Base-by-base conservation (phyloP, 768 basidiomycete genomes). In the Basidioascus undulatus region DNA sequence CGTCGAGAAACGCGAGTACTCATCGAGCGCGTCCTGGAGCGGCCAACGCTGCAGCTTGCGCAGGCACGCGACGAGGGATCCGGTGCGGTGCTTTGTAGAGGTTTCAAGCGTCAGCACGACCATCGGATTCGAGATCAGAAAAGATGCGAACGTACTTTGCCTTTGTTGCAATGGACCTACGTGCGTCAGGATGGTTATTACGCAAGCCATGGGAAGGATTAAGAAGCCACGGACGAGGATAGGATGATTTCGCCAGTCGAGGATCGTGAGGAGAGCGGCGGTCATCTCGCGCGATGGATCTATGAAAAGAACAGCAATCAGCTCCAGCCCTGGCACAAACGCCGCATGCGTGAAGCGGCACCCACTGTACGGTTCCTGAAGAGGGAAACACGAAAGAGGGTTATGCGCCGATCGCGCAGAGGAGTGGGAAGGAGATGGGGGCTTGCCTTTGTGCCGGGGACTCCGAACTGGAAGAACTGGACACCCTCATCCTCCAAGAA, bases 91-190 rank as follows among this genome's bases (percentile, higher is more conserved):
- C 57, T 60, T 39, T 8, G 15, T 2, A 36, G 24, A 32, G 23
- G 15, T n/a, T n/a, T 30, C 5, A 6, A 6, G 15, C 10, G 7
- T 7, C 10, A 19, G 16, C 13, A 11, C 8, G 21, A 38, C 1
- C 41, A 44, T n/a, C n/a, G n/a, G n/a, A n/a, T n/a, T n/a, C n/a
- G n/a, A n/a, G n/a, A n/a, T n/a, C 15, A 38, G 32, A 4, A 24
- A 23, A 32, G 30, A 18, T 1, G 41, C 34, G 19, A 25, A 43
- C 57, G 32, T 33, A 60, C 60, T 49, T 61, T 62, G 40, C 61
- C 61, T 49, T 61, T 61, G 49, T 62, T 62, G 50, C 61, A 62
- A 41, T 62, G 61, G 2, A 62, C 57, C 11, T n/a, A n/a, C n/a
- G n/a, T 35, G 25, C 18, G n/a, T n/a, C n/a, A n/a, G n/a, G n/a